Evolutionary conservation across 805 yeast genomes (phyloP).

Genomic region (Candida vartiovaarae): DNA sequence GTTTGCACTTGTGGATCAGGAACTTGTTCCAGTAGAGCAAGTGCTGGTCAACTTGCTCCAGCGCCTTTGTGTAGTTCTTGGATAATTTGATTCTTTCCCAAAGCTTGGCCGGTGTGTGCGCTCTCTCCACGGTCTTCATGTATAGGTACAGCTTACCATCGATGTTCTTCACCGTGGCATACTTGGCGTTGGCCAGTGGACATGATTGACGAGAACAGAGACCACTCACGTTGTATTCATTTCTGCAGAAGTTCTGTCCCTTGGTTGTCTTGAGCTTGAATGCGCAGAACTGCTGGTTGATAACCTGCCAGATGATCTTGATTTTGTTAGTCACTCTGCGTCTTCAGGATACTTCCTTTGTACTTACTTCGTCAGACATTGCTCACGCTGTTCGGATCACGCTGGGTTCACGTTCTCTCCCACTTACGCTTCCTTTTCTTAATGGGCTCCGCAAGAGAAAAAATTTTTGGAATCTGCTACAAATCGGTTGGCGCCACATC

Average conservation of each 20-base stretch:
- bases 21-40: constrained; percentile 91
- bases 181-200: constrained; percentile 90
- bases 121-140: constrained; percentile 97
- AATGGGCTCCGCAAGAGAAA: constrained; percentile 3
- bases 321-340: constrained; percentile 5
- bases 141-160: constrained; percentile 78
- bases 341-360: not conserved
- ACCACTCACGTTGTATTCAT: constrained; percentile 94
- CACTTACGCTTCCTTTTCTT: too few relatives aligned
- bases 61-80: constrained; percentile 82
- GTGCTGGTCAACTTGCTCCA: constrained; percentile 82
- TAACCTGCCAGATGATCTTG: constrained; percentile 92
- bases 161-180: constrained; percentile 78
- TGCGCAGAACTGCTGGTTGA: constrained; percentile 92
- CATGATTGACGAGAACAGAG: constrained; percentile 90
- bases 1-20: constrained; percentile 88
- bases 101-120: constrained; percentile 85
- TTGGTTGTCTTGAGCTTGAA: constrained; percentile 85
- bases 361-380: constrained; percentile 24
- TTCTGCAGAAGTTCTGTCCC: constrained; percentile 88
- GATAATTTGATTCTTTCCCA: constrained; percentile 95
- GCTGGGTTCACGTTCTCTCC: too few relatives aligned
- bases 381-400: not conserved
- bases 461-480: constrained; percentile 3
- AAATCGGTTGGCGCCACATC: constrained; percentile 10